Percentiles rank a stretch among this genome's conserved stretches.
These are phyloP conservation scores for Xylaria castorea DNA, from an alignment of 495 filamentous ascomycete species.

Conservation along the genomic window DNA sequence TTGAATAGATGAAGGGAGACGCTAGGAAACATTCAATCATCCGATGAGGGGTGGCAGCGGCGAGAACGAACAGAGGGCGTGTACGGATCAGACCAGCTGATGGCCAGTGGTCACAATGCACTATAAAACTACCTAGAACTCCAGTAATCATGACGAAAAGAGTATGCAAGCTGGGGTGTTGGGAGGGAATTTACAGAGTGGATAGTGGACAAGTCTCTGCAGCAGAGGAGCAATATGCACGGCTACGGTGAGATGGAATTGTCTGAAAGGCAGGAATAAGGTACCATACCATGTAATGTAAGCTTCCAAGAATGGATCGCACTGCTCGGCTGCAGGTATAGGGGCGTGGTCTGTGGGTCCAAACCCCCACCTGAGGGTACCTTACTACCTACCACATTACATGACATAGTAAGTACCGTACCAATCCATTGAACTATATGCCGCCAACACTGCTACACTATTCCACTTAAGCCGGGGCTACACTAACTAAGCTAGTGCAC, in stretches of 20 bases:
- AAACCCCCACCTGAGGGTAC: neutral
- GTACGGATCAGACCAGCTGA: constrained; percentile 7
- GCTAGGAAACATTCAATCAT: constrained; percentile 25
- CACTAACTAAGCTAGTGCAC: neutral
- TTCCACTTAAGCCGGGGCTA: neutral
- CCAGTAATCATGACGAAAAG: constrained; percentile 17
- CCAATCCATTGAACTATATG: neutral
- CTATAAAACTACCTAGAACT: neutral
- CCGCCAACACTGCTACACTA: neutral
- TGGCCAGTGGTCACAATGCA: neutral
- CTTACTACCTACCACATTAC: neutral
- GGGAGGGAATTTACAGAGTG: constrained; percentile 24
- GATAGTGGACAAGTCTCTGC: constrained; percentile 1
- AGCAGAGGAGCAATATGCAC: constrained; percentile 6
- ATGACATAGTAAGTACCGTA: neutral
- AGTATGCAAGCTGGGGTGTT: neutral
- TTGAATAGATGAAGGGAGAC: neutral
- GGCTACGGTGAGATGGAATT: constrained; percentile 21
- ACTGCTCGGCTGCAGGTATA: constrained; percentile 7
- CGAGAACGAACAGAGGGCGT: constrained; percentile 11
- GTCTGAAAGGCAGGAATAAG: constrained; percentile 9
- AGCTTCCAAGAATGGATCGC: constrained; percentile 12
- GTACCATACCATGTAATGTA: constrained; percentile 7
- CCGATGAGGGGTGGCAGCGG: constrained; percentile 21
- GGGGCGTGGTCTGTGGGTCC: constrained; percentile 10